Conservation (phyloP, 805 yeast species). For the Pichia cabralensis region DNA sequence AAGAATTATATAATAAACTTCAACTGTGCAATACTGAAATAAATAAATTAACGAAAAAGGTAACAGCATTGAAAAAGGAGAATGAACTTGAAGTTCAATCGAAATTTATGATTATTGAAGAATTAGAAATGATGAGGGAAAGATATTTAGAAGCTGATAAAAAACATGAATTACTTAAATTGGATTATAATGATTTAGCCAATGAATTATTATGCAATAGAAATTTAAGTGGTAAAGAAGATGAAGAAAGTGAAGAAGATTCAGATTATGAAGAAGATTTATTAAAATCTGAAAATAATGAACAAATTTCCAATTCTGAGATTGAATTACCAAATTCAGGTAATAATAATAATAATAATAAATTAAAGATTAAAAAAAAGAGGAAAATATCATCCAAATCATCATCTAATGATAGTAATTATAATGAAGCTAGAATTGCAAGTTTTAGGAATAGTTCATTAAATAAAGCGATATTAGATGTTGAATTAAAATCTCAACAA, state of each 20-base stretch:
- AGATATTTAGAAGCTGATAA: conserved; percentile 23
- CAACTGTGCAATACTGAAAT: conserved; percentile 14
- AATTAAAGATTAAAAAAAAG: conserved; percentile 4
- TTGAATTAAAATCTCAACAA: conserved; percentile 17
- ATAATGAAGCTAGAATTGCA: conserved; percentile 8
- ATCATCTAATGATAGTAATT: neutral
- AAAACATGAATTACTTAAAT: conserved; percentile 20
- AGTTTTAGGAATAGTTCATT: conserved; percentile 19
- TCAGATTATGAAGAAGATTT: neutral
- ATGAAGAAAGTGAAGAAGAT: conserved; percentile 3
- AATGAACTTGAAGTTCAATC: conserved; percentile 44
- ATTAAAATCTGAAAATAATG: neutral
- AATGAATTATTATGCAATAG: conserved; percentile 14
- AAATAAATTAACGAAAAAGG: conserved; percentile 18
- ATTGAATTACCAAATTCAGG: neutral
- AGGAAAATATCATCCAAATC: conserved; percentile 6
- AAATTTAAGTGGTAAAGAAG: conserved; percentile 4
- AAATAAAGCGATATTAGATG: conserved; percentile 16
- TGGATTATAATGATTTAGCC: conserved; percentile 21
- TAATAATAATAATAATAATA: neutral
- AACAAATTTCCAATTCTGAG: neutral
- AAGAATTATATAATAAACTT: conserved; percentile 7
- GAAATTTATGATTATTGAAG: conserved; percentile 42
- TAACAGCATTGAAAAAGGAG: conserved; percentile 35
- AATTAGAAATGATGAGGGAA: conserved; percentile 38